phyloP scores from a whole-genome alignment of 2,329 filamentous ascomycete genomes.

The Chaetomium strumarium region DNA sequence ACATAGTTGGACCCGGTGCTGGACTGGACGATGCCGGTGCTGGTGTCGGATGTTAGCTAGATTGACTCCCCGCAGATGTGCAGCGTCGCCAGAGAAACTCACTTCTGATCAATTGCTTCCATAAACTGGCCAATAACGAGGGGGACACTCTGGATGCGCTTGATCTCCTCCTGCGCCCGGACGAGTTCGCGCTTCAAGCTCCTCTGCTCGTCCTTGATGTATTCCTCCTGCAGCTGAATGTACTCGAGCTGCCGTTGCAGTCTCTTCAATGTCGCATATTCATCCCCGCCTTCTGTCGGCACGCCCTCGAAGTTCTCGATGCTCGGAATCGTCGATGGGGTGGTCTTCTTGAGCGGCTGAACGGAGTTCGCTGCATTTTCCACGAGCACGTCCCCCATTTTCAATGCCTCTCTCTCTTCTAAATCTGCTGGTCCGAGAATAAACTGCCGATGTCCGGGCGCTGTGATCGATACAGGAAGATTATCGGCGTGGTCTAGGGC shows the following conservation, averaged over 20 bases:
- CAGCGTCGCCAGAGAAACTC: slow-evolving; percentile 25
- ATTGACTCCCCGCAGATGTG: slow-evolving; percentile 5
- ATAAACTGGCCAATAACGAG: slow-evolving; percentile 99
- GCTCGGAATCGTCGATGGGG: slow-evolving; percentile 75
- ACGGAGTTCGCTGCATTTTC: slow-evolving; percentile 71
- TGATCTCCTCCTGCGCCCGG: slow-evolving; percentile 97
- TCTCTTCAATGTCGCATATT: slow-evolving; percentile 94
- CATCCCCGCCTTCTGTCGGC: slow-evolving; percentile 74
- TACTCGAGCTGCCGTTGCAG: slow-evolving; percentile 96
- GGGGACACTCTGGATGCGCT: slow-evolving; percentile 96
- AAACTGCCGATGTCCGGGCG: neutral
- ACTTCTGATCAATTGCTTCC: slow-evolving; percentile 99
- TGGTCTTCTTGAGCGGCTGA: slow-evolving; percentile 74
- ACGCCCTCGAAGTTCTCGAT: slow-evolving; percentile 86
- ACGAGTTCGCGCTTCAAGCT: slow-evolving; percentile 96
- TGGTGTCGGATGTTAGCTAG: slow-evolving; percentile 33
- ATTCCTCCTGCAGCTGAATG: slow-evolving; percentile 97
- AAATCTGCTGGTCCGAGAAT: neutral
- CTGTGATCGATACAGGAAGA: neutral
- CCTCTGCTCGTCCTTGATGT: slow-evolving; percentile 99
- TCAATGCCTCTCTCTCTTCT: slow-evolving; percentile 23
- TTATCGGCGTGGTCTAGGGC: neutral
- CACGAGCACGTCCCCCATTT: slow-evolving; percentile 82
- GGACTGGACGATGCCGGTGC: slow-evolving; percentile 96
- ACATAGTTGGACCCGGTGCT: slow-evolving; percentile 99